Evolutionary conservation across 306 rosid genomes (phyloP).

Genomic region (Psophocarpus tetragonolobus): DNA sequence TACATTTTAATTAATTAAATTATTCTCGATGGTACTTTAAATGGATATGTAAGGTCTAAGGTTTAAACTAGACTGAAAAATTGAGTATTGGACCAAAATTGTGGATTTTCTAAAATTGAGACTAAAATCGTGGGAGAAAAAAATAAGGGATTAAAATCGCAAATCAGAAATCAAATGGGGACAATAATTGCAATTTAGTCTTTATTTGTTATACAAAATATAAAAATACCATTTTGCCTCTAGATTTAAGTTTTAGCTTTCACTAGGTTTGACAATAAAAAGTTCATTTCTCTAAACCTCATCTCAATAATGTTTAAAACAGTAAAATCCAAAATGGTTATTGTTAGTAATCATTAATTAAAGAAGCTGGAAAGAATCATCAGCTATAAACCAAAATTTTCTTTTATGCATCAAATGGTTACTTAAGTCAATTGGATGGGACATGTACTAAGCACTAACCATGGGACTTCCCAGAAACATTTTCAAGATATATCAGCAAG

Average conservation of each 20-base stretch:
- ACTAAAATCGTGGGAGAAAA: too few relatives aligned
- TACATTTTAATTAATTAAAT: too few relatives aligned
- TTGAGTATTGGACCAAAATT: too few relatives aligned
- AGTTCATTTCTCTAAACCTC: not conserved
- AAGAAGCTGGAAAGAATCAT: not conserved
- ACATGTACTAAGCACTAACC: not conserved
- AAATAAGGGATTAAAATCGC: too few relatives aligned
- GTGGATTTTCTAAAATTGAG: too few relatives aligned
- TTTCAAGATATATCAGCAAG: not conserved
- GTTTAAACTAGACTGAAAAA: too few relatives aligned
- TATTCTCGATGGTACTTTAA: too few relatives aligned
- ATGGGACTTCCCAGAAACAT: not conserved
- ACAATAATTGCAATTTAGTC: too few relatives aligned
- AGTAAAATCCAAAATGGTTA: slow-evolving; percentile 20
- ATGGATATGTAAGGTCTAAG: too few relatives aligned
- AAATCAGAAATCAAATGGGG: too few relatives aligned
- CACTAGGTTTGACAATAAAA: slow-evolving; percentile 1
- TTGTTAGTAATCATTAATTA: not conserved
- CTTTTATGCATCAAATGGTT: not conserved
- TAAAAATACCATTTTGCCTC: not conserved
- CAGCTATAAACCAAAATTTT: not conserved
- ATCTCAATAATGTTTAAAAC: slow-evolving; percentile 10
- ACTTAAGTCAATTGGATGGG: not conserved
- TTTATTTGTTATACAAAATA: not conserved
- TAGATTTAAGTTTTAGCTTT: not conserved